These are phyloP conservation scores for Alternaria tenuissima DNA, from an alignment of 2,329 filamentous ascomycete species.

Conservation along the genomic window DNA sequence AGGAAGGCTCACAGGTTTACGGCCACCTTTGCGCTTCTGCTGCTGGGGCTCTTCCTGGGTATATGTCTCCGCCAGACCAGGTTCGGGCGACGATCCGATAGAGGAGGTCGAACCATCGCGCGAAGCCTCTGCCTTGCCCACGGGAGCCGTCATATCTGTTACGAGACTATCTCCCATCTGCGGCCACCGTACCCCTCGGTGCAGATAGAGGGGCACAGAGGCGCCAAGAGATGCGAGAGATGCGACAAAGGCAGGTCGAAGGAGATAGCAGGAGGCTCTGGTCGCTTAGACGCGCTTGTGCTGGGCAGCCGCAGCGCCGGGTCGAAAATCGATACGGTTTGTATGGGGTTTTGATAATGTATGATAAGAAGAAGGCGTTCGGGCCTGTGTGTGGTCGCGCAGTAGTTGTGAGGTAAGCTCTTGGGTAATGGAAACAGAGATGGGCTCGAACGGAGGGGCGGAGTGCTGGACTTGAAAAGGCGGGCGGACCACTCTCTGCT, in stretches of 20 bases:
- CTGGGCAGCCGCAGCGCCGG: conserved; percentile 46
- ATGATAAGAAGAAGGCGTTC: conserved; percentile 51
- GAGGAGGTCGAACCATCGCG: conserved; percentile 58
- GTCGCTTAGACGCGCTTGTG: conserved; percentile 50
- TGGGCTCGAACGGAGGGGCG: conserved; percentile 42
- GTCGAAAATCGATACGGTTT: conserved; percentile 43
- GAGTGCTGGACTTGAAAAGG: conserved; percentile 47
- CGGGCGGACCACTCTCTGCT: conserved; percentile 38
- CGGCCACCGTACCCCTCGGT: conserved; percentile 55
- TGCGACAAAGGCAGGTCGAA: conserved; percentile 40
- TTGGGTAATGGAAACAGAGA: conserved; percentile 58
- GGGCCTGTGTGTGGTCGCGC: conserved; percentile 49
- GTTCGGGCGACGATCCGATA: conserved; percentile 59
- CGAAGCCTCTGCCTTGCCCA: conserved; percentile 56
- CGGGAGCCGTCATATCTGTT: conserved; percentile 55
- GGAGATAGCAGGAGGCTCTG: conserved; percentile 39
- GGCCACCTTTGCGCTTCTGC: conserved; percentile 95
- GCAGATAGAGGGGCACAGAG: conserved; percentile 47
- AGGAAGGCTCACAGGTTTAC: conserved; percentile 82
- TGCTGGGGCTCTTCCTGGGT: conserved; percentile 56
- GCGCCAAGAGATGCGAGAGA: conserved; percentile 47
- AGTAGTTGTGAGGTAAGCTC: conserved; percentile 57
- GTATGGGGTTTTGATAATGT: conserved; percentile 53
- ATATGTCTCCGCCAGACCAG: conserved; percentile 52
- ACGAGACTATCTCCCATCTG: conserved; percentile 60